A percentile compares a stretch with the other conserved stretches of the same genome.
Conservation (phyloP, 768 basidiomycete species). For the Auricularia sp. region DNA sequence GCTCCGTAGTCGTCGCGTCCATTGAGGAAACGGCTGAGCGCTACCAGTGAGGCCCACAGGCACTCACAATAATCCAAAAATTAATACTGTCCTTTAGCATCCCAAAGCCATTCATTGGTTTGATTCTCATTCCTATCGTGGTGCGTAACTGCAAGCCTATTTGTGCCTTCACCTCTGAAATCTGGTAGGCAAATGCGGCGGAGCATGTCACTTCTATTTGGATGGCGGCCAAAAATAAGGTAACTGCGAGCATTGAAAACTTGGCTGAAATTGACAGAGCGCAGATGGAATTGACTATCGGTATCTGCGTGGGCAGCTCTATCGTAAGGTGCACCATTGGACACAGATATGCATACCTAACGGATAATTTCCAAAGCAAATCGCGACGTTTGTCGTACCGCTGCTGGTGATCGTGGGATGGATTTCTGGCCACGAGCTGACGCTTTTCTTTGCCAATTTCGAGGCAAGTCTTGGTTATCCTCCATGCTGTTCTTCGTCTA, state of each 20-base stretch:
- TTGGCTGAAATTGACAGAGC: conserved; percentile 19
- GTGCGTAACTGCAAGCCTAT: conserved; percentile 33
- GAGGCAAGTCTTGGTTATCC: conserved; percentile 38
- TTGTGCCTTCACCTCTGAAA: background rate
- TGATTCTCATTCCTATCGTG: conserved; percentile 82
- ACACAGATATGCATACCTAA: background rate
- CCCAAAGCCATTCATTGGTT: conserved; percentile 76
- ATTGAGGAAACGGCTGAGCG: conserved; percentile 84
- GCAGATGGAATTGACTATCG: conserved; percentile 71
- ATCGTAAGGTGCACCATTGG: conserved; percentile 41
- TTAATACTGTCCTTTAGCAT: conserved; percentile 26
- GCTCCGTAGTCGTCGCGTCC: conserved; percentile 63
- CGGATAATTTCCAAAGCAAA: conserved; percentile 44
- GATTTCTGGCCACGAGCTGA: conserved; percentile 63
- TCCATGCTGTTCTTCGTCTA: background rate
- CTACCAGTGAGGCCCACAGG: conserved; percentile 30
- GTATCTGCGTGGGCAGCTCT: conserved; percentile 71
- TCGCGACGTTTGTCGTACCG: conserved; percentile 78
- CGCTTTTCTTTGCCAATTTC: conserved; percentile 78
- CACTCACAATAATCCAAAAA: background rate
- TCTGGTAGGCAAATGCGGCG: conserved; percentile 61
- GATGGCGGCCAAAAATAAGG: conserved; percentile 3
- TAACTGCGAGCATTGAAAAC: conserved; percentile 30
- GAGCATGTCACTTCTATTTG: conserved; percentile 51
- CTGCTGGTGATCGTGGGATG: conserved; percentile 83